Evolutionary conservation across 2,329 filamentous ascomycete genomes (phyloP).

Genomic region (Ceratocystis colombiana): DNA sequence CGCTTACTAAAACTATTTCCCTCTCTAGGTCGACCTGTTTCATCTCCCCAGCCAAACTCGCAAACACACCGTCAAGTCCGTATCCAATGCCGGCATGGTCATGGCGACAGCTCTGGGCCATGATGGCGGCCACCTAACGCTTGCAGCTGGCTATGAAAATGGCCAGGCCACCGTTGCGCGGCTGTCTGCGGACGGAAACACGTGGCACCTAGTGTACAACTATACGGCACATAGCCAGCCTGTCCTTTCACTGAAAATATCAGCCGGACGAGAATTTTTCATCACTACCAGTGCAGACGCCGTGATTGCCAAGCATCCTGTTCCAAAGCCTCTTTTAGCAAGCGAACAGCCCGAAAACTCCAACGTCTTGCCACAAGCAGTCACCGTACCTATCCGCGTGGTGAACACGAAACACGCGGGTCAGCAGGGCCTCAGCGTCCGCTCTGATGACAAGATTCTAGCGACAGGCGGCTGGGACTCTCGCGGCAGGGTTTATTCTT

Average conservation of each 20-base stretch:
- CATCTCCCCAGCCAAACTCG: slow-evolving; percentile 65
- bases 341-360: no score
- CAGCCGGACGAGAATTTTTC: slow-evolving; percentile 47
- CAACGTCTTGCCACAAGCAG: not conserved
- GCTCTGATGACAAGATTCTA: slow-evolving; percentile 72
- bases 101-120: slow-evolving; percentile 66
- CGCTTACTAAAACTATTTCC: not conserved
- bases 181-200: slow-evolving; percentile 36
- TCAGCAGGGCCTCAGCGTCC: slow-evolving; percentile 68
- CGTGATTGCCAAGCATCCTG: slow-evolving; percentile 62
- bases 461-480: slow-evolving; percentile 91
- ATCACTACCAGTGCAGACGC: slow-evolving; percentile 77
- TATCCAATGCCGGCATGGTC: slow-evolving; percentile 62
- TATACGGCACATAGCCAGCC: slow-evolving; percentile 66
- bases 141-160: slow-evolving; percentile 76
- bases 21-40: slow-evolving; percentile 63
- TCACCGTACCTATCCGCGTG: slow-evolving; percentile 42
- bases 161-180: slow-evolving; percentile 61
- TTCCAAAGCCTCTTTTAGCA: slow-evolving; percentile 34
- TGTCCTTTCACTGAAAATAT: slow-evolving; percentile 60
- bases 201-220: slow-evolving; percentile 49
- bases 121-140: slow-evolving; percentile 42
- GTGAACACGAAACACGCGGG: slow-evolving; percentile 79
- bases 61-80: slow-evolving; percentile 46
- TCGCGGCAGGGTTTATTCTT: slow-evolving; percentile 67